Percentiles rank a stretch among this genome's conserved stretches.
phyloP scores from a whole-genome alignment of 2,329 filamentous ascomycete genomes.

The Cadophora luteo-olivacea region DNA sequence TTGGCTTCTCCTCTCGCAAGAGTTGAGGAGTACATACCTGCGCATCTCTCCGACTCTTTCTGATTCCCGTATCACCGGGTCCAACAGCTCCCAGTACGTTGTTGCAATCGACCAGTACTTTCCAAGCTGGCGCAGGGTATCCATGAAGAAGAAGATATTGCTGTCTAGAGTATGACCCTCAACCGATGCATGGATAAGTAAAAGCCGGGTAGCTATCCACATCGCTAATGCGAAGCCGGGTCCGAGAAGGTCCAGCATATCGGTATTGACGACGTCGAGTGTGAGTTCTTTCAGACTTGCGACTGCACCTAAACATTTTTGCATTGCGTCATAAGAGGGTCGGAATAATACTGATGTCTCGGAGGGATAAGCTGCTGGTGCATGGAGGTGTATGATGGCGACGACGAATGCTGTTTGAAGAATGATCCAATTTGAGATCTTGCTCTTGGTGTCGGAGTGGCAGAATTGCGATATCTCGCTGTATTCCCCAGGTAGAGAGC shows the following conservation, averaged over 20 bases:
- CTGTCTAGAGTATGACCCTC: conserved; percentile 9
- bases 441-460: conserved; percentile 21
- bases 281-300: conserved; percentile 19
- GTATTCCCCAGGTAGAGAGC: conserved; percentile 16
- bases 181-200: conserved; percentile 12
- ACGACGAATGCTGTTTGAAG: conserved; percentile 21
- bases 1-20: background rate
- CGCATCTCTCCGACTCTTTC: conserved; percentile 8
- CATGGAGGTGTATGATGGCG: conserved; percentile 12
- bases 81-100: conserved; percentile 12
- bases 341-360: conserved; percentile 4
- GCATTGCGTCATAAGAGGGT: conserved; percentile 19
- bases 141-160: conserved; percentile 18
- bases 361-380: conserved; percentile 13
- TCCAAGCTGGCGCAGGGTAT: conserved; percentile 10
- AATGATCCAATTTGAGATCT: conserved; percentile 23
- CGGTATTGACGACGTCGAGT: conserved; percentile 17
- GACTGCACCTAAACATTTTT: conserved; percentile 21
- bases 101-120: conserved; percentile 9
- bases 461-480: conserved; percentile 22
- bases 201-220: conserved; percentile 16
- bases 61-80: background rate
- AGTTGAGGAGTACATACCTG: background rate
- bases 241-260: conserved; percentile 18
- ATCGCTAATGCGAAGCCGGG: conserved; percentile 11